phyloP scores from a whole-genome alignment of 352 stramenopile genomes.

The Globisporangium recalcitrans region DNA sequence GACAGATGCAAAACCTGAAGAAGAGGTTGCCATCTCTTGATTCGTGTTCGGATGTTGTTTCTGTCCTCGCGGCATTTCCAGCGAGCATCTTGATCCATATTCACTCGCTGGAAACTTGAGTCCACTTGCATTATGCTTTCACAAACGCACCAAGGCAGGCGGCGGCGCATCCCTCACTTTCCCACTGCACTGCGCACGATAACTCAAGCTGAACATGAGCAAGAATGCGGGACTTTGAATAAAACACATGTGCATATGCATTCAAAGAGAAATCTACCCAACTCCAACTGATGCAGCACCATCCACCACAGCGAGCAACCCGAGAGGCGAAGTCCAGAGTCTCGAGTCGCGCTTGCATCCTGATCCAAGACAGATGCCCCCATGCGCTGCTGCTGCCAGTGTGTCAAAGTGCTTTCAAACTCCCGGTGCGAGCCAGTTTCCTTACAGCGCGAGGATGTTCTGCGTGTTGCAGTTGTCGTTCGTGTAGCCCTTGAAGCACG shows the following conservation, averaged over 20 bases:
- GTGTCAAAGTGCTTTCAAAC: background rate
- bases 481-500: conserved; percentile 88
- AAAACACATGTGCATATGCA: background rate
- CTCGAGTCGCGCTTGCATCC: background rate
- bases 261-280: background rate
- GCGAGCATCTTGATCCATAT: too few relatives aligned
- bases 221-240: too few relatives aligned
- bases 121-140: too few relatives aligned
- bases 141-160: too few relatives aligned
- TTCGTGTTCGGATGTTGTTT: too few relatives aligned
- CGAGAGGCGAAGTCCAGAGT: background rate
- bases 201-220: too few relatives aligned
- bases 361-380: background rate
- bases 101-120: too few relatives aligned
- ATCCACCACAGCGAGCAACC: background rate
- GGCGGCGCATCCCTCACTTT: too few relatives aligned
- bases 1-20: too few relatives aligned
- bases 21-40: too few relatives aligned
- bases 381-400: background rate
- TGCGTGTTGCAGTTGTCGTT: conserved; percentile 84
- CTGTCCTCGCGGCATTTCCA: too few relatives aligned
- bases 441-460: conserved; percentile 71
- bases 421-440: background rate
- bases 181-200: too few relatives aligned
- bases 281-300: background rate